phyloP scores from a whole-genome alignment of 495 filamentous ascomycete genomes.

The Hypoxylon subgilvum region DNA sequence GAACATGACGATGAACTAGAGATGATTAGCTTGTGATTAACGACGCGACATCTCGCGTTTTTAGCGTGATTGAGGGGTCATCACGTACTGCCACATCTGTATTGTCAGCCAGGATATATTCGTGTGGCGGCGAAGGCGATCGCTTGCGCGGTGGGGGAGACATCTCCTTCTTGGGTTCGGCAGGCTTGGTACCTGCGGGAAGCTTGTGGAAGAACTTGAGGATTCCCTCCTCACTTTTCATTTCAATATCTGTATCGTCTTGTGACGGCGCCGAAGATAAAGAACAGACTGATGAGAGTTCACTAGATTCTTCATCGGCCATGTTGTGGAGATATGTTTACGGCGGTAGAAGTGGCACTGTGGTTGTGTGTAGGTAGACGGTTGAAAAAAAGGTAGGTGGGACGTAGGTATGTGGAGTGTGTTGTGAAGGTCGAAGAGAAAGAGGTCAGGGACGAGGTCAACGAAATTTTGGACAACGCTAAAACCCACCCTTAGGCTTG shows the following conservation, averaged over 20 bases:
- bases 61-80: slow-evolving; percentile 38
- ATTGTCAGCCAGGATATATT: slow-evolving; percentile 87
- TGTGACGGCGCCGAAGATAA: slow-evolving; percentile 61
- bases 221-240: slow-evolving; percentile 58
- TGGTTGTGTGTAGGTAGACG: slow-evolving; percentile 2
- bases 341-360: background rate
- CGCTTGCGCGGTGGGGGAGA: slow-evolving; percentile 76
- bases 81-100: slow-evolving; percentile 82
- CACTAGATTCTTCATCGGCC: slow-evolving; percentile 61
- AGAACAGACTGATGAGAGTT: slow-evolving; percentile 61
- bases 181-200: slow-evolving; percentile 43
- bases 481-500: slow-evolving; percentile 42
- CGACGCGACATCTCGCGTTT: slow-evolving; percentile 51
- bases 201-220: slow-evolving; percentile 64
- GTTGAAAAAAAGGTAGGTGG: slow-evolving; percentile 12
- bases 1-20: slow-evolving; percentile 96
- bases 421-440: slow-evolving; percentile 18
- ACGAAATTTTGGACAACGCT: slow-evolving; percentile 41
- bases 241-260: slow-evolving; percentile 56
- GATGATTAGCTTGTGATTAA: slow-evolving; percentile 37
- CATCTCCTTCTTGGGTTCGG: slow-evolving; percentile 47
- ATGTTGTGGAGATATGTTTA: slow-evolving; percentile 38
- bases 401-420: slow-evolving; percentile 15
- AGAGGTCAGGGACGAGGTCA: slow-evolving; percentile 10
- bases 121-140: slow-evolving; percentile 83